Conservation (phyloP, 192 early-diverging fungal genomes). For the Backusella morwellensis region DNA sequence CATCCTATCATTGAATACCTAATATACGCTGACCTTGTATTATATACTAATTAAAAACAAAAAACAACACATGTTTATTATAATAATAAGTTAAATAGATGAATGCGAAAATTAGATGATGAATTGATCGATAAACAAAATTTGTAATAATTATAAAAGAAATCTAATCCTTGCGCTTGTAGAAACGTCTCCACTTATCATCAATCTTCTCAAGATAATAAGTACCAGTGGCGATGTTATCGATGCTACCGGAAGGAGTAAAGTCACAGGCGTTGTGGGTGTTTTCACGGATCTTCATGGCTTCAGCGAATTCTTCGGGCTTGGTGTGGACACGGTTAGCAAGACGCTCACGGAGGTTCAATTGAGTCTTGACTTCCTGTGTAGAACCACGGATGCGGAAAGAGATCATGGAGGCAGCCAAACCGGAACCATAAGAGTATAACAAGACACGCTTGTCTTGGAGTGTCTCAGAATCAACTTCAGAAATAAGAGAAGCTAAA, state of each 20-base stretch:
- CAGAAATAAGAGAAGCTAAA: slow-evolving; percentile 78
- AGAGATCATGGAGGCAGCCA: slow-evolving; percentile 93
- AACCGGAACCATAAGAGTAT: slow-evolving; percentile 97
- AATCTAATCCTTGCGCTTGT: slow-evolving; percentile 57
- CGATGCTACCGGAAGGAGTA: slow-evolving; percentile 65
- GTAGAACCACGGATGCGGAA: slow-evolving; percentile 74
- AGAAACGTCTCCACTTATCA: slow-evolving; percentile 88
- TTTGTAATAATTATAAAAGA: neutral
- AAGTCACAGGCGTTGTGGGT: slow-evolving; percentile 84
- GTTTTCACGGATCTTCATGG: slow-evolving; percentile 86
- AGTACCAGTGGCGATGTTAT: slow-evolving; percentile 65
- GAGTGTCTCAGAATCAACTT: slow-evolving; percentile 65
- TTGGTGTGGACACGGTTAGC: slow-evolving; percentile 69
- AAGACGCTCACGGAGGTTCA: slow-evolving; percentile 74
- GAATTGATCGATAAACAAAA: neutral
- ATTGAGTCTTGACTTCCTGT: slow-evolving; percentile 51
- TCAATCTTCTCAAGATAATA: slow-evolving; percentile 92
- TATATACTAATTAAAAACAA: neutral
- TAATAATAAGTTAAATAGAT: slow-evolving; percentile 3
- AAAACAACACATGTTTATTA: slow-evolving; percentile 1
- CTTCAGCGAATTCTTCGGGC: slow-evolving; percentile 74
- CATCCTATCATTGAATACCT: neutral
- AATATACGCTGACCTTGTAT: neutral
- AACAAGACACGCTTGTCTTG: slow-evolving; percentile 81
- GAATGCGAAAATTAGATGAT: slow-evolving; percentile 9